Evolutionary conservation across 345 rosid genomes (phyloP).

Genomic region (Erucastrum elatum): DNA sequence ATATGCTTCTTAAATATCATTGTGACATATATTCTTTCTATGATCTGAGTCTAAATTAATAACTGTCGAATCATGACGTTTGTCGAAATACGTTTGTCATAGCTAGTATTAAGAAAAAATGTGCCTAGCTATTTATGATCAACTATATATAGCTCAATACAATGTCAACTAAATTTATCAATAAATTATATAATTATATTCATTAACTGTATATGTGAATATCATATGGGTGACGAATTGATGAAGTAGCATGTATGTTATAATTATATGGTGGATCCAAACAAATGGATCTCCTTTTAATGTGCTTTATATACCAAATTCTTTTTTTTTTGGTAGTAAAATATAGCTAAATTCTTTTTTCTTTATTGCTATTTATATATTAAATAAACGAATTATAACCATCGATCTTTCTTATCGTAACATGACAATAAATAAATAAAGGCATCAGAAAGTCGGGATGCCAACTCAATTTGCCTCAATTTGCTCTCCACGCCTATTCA

Average conservation of each 20-base stretch:
- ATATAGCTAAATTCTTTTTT: no score
- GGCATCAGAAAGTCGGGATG: no score
- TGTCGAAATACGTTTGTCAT: background rate
- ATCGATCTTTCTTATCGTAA: no score
- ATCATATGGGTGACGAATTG: slow-evolving; percentile 43
- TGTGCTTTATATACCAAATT: no score
- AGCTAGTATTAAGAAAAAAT: no score
- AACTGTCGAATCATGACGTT: slow-evolving; percentile 18
- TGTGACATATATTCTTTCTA: slow-evolving; percentile 1
- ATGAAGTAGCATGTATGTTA: slow-evolving; percentile 10
- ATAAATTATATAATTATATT: background rate
- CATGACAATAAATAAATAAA: no score
- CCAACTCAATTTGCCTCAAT: no score
- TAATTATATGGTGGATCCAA: slow-evolving; percentile 3
- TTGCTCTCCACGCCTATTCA: no score
- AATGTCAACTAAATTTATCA: background rate
- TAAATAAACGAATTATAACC: no score
- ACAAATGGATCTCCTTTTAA: slow-evolving; percentile 26
- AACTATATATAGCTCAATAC: background rate
- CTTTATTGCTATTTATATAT: no score
- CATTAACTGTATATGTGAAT: background rate
- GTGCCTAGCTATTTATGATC: background rate
- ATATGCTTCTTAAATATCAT: slow-evolving; percentile 5
- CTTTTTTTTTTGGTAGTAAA: no score
- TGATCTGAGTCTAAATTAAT: background rate